These are phyloP conservation scores for Candida morakotiae DNA, from an alignment of 805 yeast species.

Conservation along the genomic window DNA sequence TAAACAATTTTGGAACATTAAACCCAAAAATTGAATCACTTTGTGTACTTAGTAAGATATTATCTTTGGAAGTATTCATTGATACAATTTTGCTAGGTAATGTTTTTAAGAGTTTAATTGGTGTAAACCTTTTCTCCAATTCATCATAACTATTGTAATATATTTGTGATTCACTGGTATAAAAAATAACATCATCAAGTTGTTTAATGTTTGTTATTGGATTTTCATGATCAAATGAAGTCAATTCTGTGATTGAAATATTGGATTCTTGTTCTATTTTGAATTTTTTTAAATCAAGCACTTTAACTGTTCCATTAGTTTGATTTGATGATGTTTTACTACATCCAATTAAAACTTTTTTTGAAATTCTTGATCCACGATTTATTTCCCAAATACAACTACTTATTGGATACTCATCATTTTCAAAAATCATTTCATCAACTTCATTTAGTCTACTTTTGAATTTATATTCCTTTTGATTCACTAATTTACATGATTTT, in stretches of 20 bases:
- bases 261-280: constrained; percentile 10
- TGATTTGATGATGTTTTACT: constrained; percentile 9
- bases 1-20: constrained; percentile 9
- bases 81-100: constrained; percentile 29
- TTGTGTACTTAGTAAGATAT: constrained; percentile 25
- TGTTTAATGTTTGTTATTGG: constrained; percentile 35
- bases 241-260: constrained; percentile 24
- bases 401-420: constrained; percentile 28
- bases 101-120: constrained; percentile 18
- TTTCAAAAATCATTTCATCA: constrained; percentile 16
- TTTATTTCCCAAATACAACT: constrained; percentile 33
- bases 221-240: constrained; percentile 24
- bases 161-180: constrained; percentile 25
- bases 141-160: constrained; percentile 30
- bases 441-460: constrained; percentile 9
- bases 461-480: constrained; percentile 19
- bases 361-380: constrained; percentile 25
- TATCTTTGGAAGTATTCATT: constrained; percentile 15
- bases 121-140: constrained; percentile 28
- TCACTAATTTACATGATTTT: constrained; percentile 20
- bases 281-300: constrained; percentile 26
- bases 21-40: constrained; percentile 33
- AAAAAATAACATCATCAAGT: constrained; percentile 27
- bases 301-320: constrained; percentile 27
- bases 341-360: constrained; percentile 34